phyloP scores from a whole-genome alignment of 2,329 filamentous ascomycete species.

The Nannizziopsis barbatae region DNA sequence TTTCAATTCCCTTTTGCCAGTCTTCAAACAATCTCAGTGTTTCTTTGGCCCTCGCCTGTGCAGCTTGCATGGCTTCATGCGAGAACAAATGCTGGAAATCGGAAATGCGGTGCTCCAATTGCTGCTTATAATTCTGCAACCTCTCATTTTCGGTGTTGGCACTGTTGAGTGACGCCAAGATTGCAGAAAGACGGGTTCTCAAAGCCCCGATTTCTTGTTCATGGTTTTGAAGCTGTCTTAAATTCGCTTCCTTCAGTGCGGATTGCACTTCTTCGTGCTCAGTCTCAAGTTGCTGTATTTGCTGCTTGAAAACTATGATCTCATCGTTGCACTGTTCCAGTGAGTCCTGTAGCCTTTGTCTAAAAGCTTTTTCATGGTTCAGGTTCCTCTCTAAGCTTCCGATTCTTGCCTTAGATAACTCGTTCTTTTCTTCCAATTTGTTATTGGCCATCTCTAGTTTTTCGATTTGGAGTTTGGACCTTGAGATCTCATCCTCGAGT shows the following conservation, averaged over 20 bases:
- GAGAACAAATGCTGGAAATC: conserved; percentile 29
- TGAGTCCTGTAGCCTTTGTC: conserved; percentile 27
- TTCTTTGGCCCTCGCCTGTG: conserved; percentile 28
- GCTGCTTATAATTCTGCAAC: conserved; percentile 26
- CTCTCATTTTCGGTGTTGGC: conserved; percentile 28
- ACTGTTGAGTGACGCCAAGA: conserved; percentile 31
- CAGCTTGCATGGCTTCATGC: conserved; percentile 29
- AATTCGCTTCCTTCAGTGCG: conserved; percentile 19
- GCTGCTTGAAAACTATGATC: conserved; percentile 26
- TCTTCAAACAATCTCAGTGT: conserved; percentile 18
- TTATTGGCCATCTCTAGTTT: conserved; percentile 27
- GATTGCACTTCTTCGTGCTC: conserved; percentile 22
- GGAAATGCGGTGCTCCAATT: conserved; percentile 30
- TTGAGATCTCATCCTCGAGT: conserved; percentile 30
- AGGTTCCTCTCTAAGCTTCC: conserved; percentile 28
- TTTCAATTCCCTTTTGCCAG: conserved; percentile 15
- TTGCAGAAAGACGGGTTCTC: conserved; percentile 33
- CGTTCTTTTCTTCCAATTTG: conserved; percentile 29
- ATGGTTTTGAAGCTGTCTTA: conserved; percentile 21
- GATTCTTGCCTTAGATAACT: conserved; percentile 24
- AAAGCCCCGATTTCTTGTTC: conserved; percentile 30
- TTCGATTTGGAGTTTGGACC: conserved; percentile 24
- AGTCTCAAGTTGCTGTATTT: conserved; percentile 27
- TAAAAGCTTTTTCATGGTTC: conserved; percentile 24
- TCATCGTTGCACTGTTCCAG: conserved; percentile 29